Base-by-base conservation (phyloP, 192 early-diverging fungal genomes). In the Bifiguratus adelaidae region DNA sequence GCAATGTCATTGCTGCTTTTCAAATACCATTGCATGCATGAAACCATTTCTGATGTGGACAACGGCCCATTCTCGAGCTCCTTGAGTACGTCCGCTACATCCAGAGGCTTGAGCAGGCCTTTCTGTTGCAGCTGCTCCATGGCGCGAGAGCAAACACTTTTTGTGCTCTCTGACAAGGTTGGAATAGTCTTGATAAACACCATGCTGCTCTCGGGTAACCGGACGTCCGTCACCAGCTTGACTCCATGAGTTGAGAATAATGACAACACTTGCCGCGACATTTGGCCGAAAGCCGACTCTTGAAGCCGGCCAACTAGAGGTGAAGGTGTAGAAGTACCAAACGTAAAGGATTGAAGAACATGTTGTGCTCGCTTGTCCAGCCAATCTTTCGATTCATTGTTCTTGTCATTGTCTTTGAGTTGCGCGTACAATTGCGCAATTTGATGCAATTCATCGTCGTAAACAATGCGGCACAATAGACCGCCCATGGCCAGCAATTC, bases 21-120 rank as follows among this genome's bases (percentile, higher is more conserved):
- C 9, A 83, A 66, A 83, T 80, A 90, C 91, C 91, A 93, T 49
- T 74, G 70, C 52, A 93, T 55, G 35, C 86, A 66, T 0, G 71
- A 72, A 0, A 80, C 56, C 58, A 80, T 73, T 55, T 93, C 86
- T 1, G 50, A 43, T 18, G 55, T 53, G 7, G 62, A 56, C 2
- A 90, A 48, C 4, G 70, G 69, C 3, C 82, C 52, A 33, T 50
- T 68, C 22, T 64, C 56, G 0, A 94, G 55, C 48, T 94, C 89
- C 3, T 32, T 36, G 8, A 82, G 48, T 0, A 92, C 65, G 55
- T 94, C 91, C 0, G 56, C 37, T 15, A 90, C 56, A 0, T 64
- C 56, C 15, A 91, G 30, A 1, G 56, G 50, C 18, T 61, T 56
- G 3, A 92, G 44, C 21, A 73, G 25, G 0, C 61, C 63, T n/a